Evolutionary conservation across 345 rosid species (phyloP), one percentile per base, ranked within the genome.

Genomic region (Tarenaya hassleriana): DNA sequence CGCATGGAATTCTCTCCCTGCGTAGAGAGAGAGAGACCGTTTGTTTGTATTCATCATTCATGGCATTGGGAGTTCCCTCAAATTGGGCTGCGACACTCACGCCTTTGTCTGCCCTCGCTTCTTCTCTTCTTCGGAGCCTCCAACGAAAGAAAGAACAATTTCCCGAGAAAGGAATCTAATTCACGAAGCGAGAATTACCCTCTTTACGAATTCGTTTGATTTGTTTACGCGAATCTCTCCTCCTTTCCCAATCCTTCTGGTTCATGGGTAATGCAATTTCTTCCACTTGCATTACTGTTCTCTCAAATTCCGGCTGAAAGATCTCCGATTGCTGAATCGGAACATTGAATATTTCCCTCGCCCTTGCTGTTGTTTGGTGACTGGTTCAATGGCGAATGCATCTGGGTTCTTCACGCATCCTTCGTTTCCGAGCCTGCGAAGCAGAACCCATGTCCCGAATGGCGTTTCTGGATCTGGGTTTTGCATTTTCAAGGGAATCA

Each of bases 361-460:
- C 31, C 4, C 1, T 17, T 16, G 19, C 45, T 38, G 16, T 1
- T 41, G 10, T 13, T 35, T 20, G 15, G 3, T n/a, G n/a, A n/a
- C n/a, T 41, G 7, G 41, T 31, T 27, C 55, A 63, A 90, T 86
- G 97, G 97, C 94, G 37, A 84, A 76, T 72, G 80, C 87, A 69
- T 82, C 82, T 73, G 87, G 88, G 48, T 65, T 80, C 45, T 67
- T 77, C 57, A 65, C 75, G 52, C 64, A 59, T 40, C 79, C 88
- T 73, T 79, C 95, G 31, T 48, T 79, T 61, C 81, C 92, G 14
- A 63, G 59, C 44, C 17, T 74, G 33, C 75, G 72, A 47, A 71
- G 66, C 61, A 67, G 45, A 75, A 41, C 60, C 59, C 70, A 61
- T 62, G 75, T 76, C 70, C 75, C 78, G 44, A 52, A 64, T 13